Base-by-base conservation (phyloP, 2,329 filamentous ascomycete species). In the Scytalidium sp. region DNA sequence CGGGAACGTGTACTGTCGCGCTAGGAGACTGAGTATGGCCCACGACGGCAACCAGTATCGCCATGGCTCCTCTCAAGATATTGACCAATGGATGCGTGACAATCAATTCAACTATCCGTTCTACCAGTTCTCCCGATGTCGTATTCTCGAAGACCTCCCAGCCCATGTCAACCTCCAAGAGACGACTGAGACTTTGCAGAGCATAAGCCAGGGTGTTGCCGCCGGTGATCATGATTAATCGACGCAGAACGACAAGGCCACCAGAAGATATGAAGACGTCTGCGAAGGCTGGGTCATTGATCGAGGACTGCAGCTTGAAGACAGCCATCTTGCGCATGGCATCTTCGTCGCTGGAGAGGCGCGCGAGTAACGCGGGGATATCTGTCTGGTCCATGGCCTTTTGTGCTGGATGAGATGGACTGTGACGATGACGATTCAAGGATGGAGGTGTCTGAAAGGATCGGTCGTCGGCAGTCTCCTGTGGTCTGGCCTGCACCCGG, bases 131-230 rank as follows among this genome's bases (percentile, higher is more conserved):
- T 51, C 83, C 78, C 15, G 81, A 74, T 5, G 75, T 73, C 17
- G 78, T 70, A 2, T 78, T 76, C 61, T 88, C 84, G 62, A 92
- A 88, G 53, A 88, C 83, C 56, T 97, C 92, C 94, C 94, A 99
- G 51, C 94, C 94, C 81, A 97, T 96, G 71, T 97, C 94, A 36
- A 97, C 88, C 71, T 99, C 94, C 54, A 99, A 76, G 52, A 99
- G 73, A 50, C 91, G 83, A 50, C 86, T 89, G 61, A 97, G 80
- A 62, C 90, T 94, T 58, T 96, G 93, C 52, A 99, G 76, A 54
- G 92, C 90, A 72, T 99, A 99, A 53, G 94, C 94, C 64, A 99
- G 78, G 1, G 94, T 97, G 70, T 99, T 99, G 51, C 94, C 94
- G 50, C 83, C 88, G 23, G 92, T 85, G 57, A 83, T 82, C 76